Percentiles rank a stretch among this genome's conserved stretches.
Conservation (phyloP, 1,139 yeast species). For the Candida gigantensis region DNA sequence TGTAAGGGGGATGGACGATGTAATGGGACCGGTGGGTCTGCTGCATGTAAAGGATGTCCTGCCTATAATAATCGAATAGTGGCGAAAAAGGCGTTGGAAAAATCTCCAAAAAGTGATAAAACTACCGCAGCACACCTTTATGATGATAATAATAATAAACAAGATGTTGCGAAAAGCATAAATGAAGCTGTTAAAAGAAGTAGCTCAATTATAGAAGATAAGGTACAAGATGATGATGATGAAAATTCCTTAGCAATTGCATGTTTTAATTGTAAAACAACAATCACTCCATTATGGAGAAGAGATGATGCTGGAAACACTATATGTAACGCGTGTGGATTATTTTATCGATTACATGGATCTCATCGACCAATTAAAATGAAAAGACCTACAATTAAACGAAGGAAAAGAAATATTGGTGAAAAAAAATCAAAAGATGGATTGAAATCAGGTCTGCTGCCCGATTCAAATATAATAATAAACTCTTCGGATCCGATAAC, state of each 20-base stretch:
- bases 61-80: constrained; percentile 72
- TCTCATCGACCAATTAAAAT: constrained; percentile 74
- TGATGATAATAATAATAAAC: no score
- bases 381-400: constrained; percentile 72
- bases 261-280: constrained; percentile 80
- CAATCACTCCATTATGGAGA: constrained; percentile 87
- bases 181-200: no score
- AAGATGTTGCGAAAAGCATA: no score
- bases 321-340: constrained; percentile 87
- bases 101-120: constrained; percentile 7
- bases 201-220: not conserved
- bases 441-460: not conserved
- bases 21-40: constrained; percentile 84
- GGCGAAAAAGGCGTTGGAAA: constrained; percentile 20
- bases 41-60: constrained; percentile 81
- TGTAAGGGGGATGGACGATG: constrained; percentile 85
- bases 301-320: constrained; percentile 79
- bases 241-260: constrained; percentile 61
- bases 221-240: constrained; percentile 23
- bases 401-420: constrained; percentile 59
- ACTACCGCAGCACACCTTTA: no score
- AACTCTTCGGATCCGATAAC: constrained; percentile 1
- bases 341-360: constrained; percentile 77
- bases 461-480: not conserved
- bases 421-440: constrained; percentile 14